Conservation (phyloP, 2,329 filamentous ascomycete genomes). For the Fusarium veterinarium region DNA sequence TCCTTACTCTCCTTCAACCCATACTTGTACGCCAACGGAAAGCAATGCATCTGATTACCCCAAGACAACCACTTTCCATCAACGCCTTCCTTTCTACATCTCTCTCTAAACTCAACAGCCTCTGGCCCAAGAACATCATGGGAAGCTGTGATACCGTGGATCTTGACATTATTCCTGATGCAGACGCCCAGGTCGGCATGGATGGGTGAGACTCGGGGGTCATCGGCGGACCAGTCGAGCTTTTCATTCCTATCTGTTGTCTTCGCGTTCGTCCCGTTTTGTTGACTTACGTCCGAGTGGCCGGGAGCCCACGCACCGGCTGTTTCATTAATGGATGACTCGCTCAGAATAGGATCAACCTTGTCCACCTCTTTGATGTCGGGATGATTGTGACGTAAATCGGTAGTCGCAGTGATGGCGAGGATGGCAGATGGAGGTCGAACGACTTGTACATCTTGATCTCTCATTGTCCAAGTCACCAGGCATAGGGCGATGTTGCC, state of each 20-base stretch:
- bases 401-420: constrained; percentile 59
- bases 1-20: constrained; percentile 57
- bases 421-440: constrained; percentile 51
- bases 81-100: constrained; percentile 56
- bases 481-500: constrained; percentile 61
- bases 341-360: constrained; percentile 42
- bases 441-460: constrained; percentile 36
- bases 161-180: constrained; percentile 51
- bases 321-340: constrained; percentile 34
- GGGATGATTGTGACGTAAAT: constrained; percentile 40
- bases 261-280: background rate
- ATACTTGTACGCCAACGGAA: constrained; percentile 62
- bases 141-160: constrained; percentile 64
- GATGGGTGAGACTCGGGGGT: constrained; percentile 61
- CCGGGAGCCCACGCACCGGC: constrained; percentile 42
- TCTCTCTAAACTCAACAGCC: constrained; percentile 59
- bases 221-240: constrained; percentile 43
- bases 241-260: rapidly evolving
- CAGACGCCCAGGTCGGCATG: constrained; percentile 54
- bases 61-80: constrained; percentile 67
- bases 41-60: constrained; percentile 71
- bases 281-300: background rate
- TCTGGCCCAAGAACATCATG: constrained; percentile 66
- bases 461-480: constrained; percentile 48
- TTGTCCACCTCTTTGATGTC: constrained; percentile 33